Percentiles rank a stretch among this genome's conserved stretches.
Evolutionary conservation across 2,329 filamentous ascomycete genomes (phyloP).

Genomic region (Trichoderma sp.): DNA sequence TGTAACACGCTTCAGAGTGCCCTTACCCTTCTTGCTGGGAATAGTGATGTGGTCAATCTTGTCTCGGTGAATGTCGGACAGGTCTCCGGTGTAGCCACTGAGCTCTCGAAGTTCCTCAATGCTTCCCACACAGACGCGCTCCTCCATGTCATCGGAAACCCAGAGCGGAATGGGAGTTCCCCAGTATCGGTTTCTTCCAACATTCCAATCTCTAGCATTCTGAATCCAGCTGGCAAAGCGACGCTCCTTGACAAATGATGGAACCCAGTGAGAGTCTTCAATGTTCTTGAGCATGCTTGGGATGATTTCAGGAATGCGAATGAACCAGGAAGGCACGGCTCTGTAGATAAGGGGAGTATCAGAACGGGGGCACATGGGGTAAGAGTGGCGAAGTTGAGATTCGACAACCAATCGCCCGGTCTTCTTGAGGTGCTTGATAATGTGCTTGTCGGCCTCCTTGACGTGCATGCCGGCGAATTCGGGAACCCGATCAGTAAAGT

Average conservation of each 20-base stretch:
- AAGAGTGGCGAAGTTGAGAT: conserved; percentile 85
- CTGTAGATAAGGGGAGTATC: conserved; percentile 92
- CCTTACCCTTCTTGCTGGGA: conserved; percentile 84
- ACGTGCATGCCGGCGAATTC: conserved; percentile 88
- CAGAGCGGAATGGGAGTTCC: conserved; percentile 90
- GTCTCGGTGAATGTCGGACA: conserved; percentile 87
- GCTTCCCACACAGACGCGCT: conserved; percentile 84
- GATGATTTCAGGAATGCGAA: conserved; percentile 80
- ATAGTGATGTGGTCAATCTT: conserved; percentile 95
- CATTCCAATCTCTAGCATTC: conserved; percentile 93
- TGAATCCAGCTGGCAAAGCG: conserved; percentile 90
- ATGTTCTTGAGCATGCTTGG: conserved; percentile 91
- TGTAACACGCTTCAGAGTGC: conserved; percentile 74
- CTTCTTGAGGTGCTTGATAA: conserved; percentile 84
- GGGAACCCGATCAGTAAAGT: conserved; percentile 73
- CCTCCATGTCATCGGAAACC: conserved; percentile 86
- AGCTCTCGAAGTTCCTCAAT: conserved; percentile 80
- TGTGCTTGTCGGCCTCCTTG: conserved; percentile 88
- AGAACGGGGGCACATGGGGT: conserved; percentile 92
- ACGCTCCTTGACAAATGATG: conserved; percentile 84
- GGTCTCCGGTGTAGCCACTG: conserved; percentile 80
- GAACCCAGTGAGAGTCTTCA: conserved; percentile 88
- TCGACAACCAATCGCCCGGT: conserved; percentile 78
- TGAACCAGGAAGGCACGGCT: conserved; percentile 92
- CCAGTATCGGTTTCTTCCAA: conserved; percentile 93